Percentiles rank a stretch among this genome's conserved stretches.
These are phyloP conservation scores for Solioccasus polychromus DNA, from an alignment of 768 basidiomycete species.

Conservation along the genomic window DNA sequence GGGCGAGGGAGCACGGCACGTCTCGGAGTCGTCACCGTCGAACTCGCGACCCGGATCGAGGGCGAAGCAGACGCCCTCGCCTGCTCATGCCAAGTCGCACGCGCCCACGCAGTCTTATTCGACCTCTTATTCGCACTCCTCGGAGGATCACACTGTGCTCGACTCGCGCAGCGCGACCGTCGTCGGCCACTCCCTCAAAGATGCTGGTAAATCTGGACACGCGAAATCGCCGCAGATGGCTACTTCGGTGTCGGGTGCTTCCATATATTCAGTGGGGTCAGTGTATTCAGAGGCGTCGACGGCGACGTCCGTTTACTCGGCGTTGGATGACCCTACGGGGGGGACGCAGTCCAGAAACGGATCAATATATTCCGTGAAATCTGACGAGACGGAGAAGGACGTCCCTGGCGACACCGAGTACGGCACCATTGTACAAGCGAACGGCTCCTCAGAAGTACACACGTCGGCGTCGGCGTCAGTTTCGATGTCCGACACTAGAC, in stretches of 20 bases:
- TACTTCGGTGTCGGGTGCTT: conserved; percentile 27
- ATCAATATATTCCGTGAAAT: conserved; percentile 8
- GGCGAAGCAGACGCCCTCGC: conserved; percentile 17
- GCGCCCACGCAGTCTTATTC: conserved; percentile 15
- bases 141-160: conserved; percentile 10
- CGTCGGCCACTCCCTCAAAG: not conserved
- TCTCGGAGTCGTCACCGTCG: conserved; percentile 20
- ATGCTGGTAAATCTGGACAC: conserved; percentile 9
- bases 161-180: conserved; percentile 7
- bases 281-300: conserved; percentile 29
- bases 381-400: conserved; percentile 20
- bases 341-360: conserved; percentile 11
- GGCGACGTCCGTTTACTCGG: conserved; percentile 21
- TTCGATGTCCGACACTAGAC: conserved; percentile 6
- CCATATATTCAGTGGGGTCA: conserved; percentile 26
- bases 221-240: conserved; percentile 19
- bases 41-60: conserved; percentile 18
- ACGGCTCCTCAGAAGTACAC: not conserved
- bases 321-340: conserved; percentile 3
- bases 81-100: conserved; percentile 13
- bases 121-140: conserved; percentile 13
- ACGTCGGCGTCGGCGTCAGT: not conserved
- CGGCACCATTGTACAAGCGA: conserved; percentile 8
- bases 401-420: conserved; percentile 7
- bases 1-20: conserved; percentile 7